Evolutionary conservation across 257 asterid genomes (phyloP), one percentile per base, ranked within the genome.

Genomic region (Dorcoceras hygrometricum): DNA sequence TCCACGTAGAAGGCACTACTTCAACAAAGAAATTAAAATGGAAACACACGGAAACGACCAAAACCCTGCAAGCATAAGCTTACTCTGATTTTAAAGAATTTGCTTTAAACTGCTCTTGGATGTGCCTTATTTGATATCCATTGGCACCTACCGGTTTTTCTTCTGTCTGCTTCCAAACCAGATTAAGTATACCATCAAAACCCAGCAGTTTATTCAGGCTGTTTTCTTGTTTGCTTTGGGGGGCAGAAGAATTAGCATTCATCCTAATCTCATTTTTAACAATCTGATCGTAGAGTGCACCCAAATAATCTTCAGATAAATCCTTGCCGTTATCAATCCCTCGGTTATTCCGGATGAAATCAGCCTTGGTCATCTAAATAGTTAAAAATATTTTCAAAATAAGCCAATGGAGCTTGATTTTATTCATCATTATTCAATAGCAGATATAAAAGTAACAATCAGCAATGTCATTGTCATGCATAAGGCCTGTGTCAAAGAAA

Each of bases 301-400:
- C 89, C 81, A 94, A 87, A 83, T 86, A 88, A 76, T 90, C 95
- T 82, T 90, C 99, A 5, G 95, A 80, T 66, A 94, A 82, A 74
- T 94, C 99, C 86, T 94, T 90, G 59, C 99, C 97, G 64, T 82
- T 94, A 68, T 94, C 90, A 16, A 94, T 94, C 62, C 99, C 99
- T 54, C 99, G 95, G 76, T 94, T 94, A 83, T 94, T 94, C 79
- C 97, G 89, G 78, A 94, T 82, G 82, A 94, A 94, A 80, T 90
- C 99, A 78, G 92, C 95, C 85, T 94, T 94, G 63, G 86, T 78
- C 99, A 94, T 94, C 99, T 93, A 73, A 66, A 78, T 11, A 69
- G 66, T 67, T 74, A 80, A 80, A 82, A 65, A 65, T 79, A 81
- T 77, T 64, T 55, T 39, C 76, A 78, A 69, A 26, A 63, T 60